Base-by-base conservation (phyloP, 2,329 filamentous ascomycete species). In the Penicillium frequentans region DNA sequence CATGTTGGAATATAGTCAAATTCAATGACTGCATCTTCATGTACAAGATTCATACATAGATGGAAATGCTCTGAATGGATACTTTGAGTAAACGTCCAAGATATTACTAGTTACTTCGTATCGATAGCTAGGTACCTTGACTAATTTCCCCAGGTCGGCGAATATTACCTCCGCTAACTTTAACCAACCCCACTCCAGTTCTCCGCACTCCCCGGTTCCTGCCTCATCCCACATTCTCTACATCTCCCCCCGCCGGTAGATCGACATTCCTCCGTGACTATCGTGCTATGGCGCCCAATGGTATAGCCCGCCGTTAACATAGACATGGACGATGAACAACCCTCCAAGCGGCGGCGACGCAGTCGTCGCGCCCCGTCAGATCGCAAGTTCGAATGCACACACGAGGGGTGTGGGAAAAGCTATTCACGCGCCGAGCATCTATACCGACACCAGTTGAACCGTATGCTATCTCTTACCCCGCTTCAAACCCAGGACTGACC, bases 391-490 rank as follows among this genome's bases (percentile, higher is more conserved):
- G 88, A 90, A 68, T 99, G 95, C 71, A 88, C 89, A 5, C 86
- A 91, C 58, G 87, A 90, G 63, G 91, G 89, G 39, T 99, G 95
- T 69, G 93, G 91, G 42, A 99, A 97, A 81, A 96, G 89, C 72
- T 99, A 99, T 74, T 97, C 93, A 26, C 86, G 95, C 71, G 93
- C 95, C 9, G 95, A 98, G 77, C 95, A 99, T 79, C 81, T 99
- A 79, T 97, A 97, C 77, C 87, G 95, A 46, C 93, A 98, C 76
- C 93, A 98, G 77, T 79, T 98, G 65, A 99, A 99, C 73, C 95
- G 90, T 92, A 81, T 13, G 43, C 27, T 8, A 23, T 27, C 19
- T 11, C 8, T n/a, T 19, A 43, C 16, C 23, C 9, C 37, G 2
- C 24, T 29, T 39, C 19, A 5, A 11, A 45, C 23, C n/a, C 37